Conservation (phyloP, 2,329 filamentous ascomycete species). For the Colletotrichum aenigma region DNA sequence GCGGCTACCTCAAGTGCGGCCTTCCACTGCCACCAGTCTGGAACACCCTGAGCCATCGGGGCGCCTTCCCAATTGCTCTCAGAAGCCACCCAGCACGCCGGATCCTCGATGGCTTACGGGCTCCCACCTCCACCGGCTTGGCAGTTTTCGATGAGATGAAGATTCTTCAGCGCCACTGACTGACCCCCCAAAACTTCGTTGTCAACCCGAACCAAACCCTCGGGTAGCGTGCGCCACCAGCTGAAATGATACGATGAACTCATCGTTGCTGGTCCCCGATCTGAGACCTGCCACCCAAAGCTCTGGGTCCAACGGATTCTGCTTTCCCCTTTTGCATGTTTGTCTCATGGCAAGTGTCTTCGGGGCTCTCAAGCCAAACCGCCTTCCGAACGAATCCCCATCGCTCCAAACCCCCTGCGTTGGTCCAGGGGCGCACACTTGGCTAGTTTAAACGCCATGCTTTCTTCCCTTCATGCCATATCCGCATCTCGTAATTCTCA, state of each 20-base stretch:
- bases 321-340: not conserved
- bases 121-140: not conserved
- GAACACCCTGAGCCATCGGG: not conserved
- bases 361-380: not conserved
- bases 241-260: not conserved
- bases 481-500: not conserved
- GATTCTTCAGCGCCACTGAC: not conserved
- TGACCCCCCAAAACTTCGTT: not conserved
- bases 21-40: not conserved
- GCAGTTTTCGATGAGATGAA: not conserved
- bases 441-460: not conserved
- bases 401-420: not conserved
- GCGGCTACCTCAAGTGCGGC: not conserved
- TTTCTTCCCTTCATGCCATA: not conserved
- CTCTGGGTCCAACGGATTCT: constrained; percentile 2
- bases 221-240: not conserved
- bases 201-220: not conserved
- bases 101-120: not conserved
- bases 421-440: not conserved
- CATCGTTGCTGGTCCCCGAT: not conserved
- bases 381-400: constrained; percentile 1
- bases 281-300: not conserved
- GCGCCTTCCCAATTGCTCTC: not conserved
- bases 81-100: not conserved
- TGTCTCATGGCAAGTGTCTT: not conserved